A percentile compares a stretch with the other conserved stretches of the same genome.
Conservation (phyloP, 805 yeast species). For the Naumovozyma castellii region DNA sequence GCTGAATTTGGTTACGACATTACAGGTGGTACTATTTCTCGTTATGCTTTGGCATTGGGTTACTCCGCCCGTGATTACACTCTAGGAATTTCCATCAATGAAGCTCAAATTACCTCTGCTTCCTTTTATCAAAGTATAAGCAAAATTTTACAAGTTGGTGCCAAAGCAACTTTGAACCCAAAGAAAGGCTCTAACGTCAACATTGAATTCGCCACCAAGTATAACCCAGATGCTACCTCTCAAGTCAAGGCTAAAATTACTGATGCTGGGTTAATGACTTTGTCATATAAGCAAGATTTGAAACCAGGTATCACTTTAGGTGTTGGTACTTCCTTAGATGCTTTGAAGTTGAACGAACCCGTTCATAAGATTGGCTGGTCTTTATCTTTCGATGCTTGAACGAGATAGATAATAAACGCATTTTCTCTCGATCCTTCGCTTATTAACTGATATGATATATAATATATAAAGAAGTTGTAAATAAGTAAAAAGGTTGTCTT, state of each 20-base stretch:
- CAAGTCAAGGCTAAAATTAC: conserved; percentile 95
- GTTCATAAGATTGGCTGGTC: conserved; percentile 97
- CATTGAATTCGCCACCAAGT: conserved; percentile 93
- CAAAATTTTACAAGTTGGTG: conserved; percentile 90
- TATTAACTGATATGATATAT: too few species aligned
- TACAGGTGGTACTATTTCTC: conserved; percentile 82
- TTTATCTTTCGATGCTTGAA: conserved; percentile 81
- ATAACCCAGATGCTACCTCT: conserved; percentile 76
- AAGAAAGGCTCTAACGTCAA: conserved; percentile 63
- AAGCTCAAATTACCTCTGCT: conserved; percentile 83
- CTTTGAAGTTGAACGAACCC: conserved; percentile 88
- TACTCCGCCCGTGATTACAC: conserved; percentile 84
- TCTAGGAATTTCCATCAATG: conserved; percentile 60
- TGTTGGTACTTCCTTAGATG: conserved; percentile 93
- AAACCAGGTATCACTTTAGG: conserved; percentile 96
- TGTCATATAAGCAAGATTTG: conserved; percentile 88
- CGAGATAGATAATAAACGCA: background rate
- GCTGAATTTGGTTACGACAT: conserved; percentile 96
- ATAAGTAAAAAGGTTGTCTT: background rate
- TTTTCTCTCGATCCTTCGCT: background rate
- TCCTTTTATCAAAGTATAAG: conserved; percentile 95
- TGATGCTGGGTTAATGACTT: conserved; percentile 88
- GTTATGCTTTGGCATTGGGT: conserved; percentile 89
- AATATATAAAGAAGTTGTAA: too few species aligned
- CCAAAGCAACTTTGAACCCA: conserved; percentile 93